These are phyloP conservation scores for Lentithecium fluviatile DNA, from an alignment of 495 filamentous ascomycete genomes.

Conservation along the genomic window DNA sequence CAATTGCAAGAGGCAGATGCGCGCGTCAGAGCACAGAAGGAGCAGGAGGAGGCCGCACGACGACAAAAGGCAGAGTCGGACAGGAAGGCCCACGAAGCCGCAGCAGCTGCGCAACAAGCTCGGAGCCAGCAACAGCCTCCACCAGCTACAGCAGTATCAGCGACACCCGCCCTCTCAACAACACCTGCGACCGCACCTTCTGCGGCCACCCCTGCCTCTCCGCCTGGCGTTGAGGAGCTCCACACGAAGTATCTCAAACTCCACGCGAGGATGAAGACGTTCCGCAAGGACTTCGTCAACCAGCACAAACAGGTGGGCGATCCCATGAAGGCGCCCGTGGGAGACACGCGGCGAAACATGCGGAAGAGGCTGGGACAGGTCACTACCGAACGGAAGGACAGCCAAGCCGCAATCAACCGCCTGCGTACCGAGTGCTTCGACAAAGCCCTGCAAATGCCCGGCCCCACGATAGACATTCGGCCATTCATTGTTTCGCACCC, in stretches of 20 bases:
- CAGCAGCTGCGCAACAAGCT: conserved; percentile 32
- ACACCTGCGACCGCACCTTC: conserved; percentile 1
- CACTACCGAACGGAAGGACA: conserved; percentile 48
- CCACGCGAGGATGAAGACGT: conserved; percentile 68
- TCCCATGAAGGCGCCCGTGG: conserved; percentile 62
- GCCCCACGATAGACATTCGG: conserved; percentile 64
- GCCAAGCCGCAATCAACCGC: conserved; percentile 54
- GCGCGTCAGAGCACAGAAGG: conserved; percentile 24
- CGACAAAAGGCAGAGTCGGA: conserved; percentile 20
- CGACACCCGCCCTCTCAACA: conserved; percentile 1
- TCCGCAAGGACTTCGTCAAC: conserved; percentile 57
- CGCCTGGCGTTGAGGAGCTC: conserved; percentile 44
- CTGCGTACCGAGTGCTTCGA: conserved; percentile 50
- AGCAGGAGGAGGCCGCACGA: conserved; percentile 27
- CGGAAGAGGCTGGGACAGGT: conserved; percentile 72
- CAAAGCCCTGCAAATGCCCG: conserved; percentile 48
- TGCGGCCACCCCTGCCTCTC: conserved; percentile 17
- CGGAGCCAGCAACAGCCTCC: conserved; percentile 15
- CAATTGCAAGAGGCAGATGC: conserved; percentile 28
- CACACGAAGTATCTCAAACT: conserved; percentile 66
- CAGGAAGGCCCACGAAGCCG: conserved; percentile 29
- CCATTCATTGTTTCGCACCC: conserved; percentile 60
- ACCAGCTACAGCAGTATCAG: neutral
- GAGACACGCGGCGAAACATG: conserved; percentile 72
- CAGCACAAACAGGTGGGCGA: conserved; percentile 52